phyloP scores from a whole-genome alignment of 345 rosid genomes.

The Lepidium africanum region DNA sequence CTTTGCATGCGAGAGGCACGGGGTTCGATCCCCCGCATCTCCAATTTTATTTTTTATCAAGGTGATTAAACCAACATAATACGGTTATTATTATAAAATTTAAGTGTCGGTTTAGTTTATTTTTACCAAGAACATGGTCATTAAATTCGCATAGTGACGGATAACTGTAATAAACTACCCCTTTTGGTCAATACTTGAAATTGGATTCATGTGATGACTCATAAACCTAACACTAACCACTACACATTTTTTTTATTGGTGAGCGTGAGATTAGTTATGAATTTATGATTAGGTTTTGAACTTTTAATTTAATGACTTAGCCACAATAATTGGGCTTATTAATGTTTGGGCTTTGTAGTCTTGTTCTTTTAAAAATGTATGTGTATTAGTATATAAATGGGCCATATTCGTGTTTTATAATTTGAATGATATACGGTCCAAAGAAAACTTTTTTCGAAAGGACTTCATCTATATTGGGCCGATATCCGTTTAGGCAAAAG shows the following conservation, averaged over 20 bases:
- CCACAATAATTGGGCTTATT: background rate
- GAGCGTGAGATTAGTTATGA: background rate
- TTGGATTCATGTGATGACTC: too few relatives aligned
- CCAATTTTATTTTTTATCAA: conserved; percentile 19
- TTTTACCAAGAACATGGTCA: too few relatives aligned
- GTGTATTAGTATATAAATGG: background rate
- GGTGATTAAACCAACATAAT: too few relatives aligned
- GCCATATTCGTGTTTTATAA: too few relatives aligned
- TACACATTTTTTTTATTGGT: too few relatives aligned
- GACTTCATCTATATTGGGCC: background rate
- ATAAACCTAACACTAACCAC: too few relatives aligned
- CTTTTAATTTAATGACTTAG: background rate
- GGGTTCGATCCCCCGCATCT: conserved; percentile 91
- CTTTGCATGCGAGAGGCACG: conserved; percentile 94
- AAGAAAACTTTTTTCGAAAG: background rate
- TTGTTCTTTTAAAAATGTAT: background rate
- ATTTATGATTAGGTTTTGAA: background rate
- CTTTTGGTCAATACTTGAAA: too few relatives aligned
- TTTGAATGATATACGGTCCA: background rate
- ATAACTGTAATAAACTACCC: too few relatives aligned
- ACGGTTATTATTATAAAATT: too few relatives aligned
- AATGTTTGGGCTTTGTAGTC: background rate
- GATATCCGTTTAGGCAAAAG: too few relatives aligned
- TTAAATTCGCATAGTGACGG: too few relatives aligned
- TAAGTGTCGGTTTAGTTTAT: too few relatives aligned